Percentiles rank a stretch among this genome's conserved stretches.
phyloP scores from a whole-genome alignment of 495 filamentous ascomycete genomes.

The Cercophora scortea region DNA sequence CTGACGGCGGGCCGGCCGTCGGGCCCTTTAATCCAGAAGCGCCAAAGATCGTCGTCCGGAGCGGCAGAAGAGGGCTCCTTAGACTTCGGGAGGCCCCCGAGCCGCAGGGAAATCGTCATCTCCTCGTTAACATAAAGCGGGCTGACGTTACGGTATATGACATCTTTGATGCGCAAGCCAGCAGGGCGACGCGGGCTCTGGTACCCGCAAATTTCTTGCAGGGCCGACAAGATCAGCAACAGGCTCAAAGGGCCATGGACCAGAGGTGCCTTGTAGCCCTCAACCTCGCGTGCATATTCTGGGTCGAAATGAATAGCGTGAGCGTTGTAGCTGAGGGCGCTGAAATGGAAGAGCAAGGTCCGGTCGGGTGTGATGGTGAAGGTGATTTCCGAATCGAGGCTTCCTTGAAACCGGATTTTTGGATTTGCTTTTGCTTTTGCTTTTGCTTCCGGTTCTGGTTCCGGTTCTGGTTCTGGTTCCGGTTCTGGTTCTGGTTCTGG shows the following conservation, averaged over 20 bases:
- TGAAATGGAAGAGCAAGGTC: slow-evolving; percentile 73
- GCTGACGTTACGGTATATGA: slow-evolving; percentile 42
- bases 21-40: slow-evolving; percentile 59
- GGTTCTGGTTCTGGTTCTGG: no score
- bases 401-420: background rate
- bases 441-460: no score
- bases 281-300: slow-evolving; percentile 56
- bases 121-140: slow-evolving; percentile 69
- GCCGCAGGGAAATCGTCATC: slow-evolving; percentile 39
- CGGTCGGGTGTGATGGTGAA: slow-evolving; percentile 54
- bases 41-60: slow-evolving; percentile 32
- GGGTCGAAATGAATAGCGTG: slow-evolving; percentile 80
- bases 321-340: slow-evolving; percentile 77
- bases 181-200: background rate
- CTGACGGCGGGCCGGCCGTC: slow-evolving; percentile 56
- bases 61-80: no score
- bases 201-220: slow-evolving; percentile 18
- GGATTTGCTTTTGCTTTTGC: background rate
- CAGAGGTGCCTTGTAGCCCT: slow-evolving; percentile 67
- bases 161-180: no score
- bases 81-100: no score
- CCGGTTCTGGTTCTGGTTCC: no score
- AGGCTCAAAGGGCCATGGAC: slow-evolving; percentile 84
- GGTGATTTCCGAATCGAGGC: slow-evolving; percentile 43
- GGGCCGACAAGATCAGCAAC: slow-evolving; percentile 59